These are phyloP conservation scores for Colletotrichum sp. DNA, from an alignment of 2,329 filamentous ascomycete genomes.

Conservation along the genomic window DNA sequence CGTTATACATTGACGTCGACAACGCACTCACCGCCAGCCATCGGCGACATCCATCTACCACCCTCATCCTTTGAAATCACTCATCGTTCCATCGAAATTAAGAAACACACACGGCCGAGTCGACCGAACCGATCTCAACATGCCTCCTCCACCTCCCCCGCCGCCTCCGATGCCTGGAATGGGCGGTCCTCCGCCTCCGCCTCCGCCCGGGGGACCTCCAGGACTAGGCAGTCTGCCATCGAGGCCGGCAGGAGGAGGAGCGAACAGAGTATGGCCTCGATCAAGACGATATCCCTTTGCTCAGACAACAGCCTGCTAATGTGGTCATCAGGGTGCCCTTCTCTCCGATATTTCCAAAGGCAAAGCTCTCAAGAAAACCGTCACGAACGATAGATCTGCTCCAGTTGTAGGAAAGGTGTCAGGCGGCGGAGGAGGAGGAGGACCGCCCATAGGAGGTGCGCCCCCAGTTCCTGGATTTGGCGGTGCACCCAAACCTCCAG, in stretches of 20 bases:
- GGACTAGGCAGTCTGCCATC: slow-evolving; percentile 56
- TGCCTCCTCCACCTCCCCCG: slow-evolving; percentile 70
- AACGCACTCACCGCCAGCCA: slow-evolving; percentile 12
- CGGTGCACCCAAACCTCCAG: slow-evolving; percentile 54
- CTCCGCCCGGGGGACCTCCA: slow-evolving; percentile 49
- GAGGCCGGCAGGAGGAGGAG: slow-evolving; percentile 59
- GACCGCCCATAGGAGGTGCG: slow-evolving; percentile 73
- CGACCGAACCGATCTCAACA: slow-evolving; percentile 22
- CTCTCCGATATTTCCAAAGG: slow-evolving; percentile 90
- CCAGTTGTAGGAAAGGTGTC: slow-evolving; percentile 68
- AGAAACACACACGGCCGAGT: not conserved
- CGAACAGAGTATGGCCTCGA: slow-evolving; percentile 61
- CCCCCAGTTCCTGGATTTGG: slow-evolving; percentile 76
- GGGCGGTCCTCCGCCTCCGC: slow-evolving; percentile 69
- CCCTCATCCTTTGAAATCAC: not conserved
- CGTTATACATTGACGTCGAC: not conserved
- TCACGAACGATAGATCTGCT: slow-evolving; percentile 91
- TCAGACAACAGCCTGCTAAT: slow-evolving; percentile 6
- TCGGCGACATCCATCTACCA: not conserved
- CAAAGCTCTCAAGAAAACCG: slow-evolving; percentile 78
- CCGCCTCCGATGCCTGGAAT: slow-evolving; percentile 64
- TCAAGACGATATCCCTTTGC: not conserved
- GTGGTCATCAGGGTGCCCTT: slow-evolving; percentile 72
- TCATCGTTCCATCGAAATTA: not conserved
- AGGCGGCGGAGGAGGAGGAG: slow-evolving; percentile 50